Evolutionary conservation across 352 stramenopile genomes (phyloP), one percentile per base, ranked within the genome.

Genomic region (Pythium catenulatum): DNA sequence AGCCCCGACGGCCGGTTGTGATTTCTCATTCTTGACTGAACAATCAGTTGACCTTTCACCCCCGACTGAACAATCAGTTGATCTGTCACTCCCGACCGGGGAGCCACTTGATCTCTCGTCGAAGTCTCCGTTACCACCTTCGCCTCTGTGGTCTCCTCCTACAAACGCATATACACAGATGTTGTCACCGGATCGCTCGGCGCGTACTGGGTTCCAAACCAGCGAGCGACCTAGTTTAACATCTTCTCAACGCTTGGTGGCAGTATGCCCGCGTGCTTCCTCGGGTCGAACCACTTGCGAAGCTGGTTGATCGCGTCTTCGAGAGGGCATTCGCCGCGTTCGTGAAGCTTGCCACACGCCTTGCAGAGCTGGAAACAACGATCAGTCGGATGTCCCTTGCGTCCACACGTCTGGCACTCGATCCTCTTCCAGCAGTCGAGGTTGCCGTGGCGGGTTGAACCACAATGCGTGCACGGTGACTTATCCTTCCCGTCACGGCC

Each of bases 221-320:
- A 66, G 69, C 69, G 48, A 66, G 69, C 69, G 45, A 25, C 30
- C 37, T 78, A 65, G 69, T 78, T 78, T 78, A 78, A 50, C 69
- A 30, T 21, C 69, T 78, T 78, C 69, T 78, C 69, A 21, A 48
- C 46, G 27, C 32, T 50, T 36, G 69, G 45, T 36, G 45, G 69
- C 48, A 78, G 32, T 21, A 78, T 41, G 27, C 69, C 69, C 23
- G 69, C 69, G 21, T 78, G 69, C 37, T 78, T 61, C 5, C 17
- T 34, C n/a, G 69, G 69, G 48, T 78, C 48, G 48, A 50, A 78
- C 48, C 69, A 78, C 27, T 43, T 21, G 27, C 48, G 45, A n/a
- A 78, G 21, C 32, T 41, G 46, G 48, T 78, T 65, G 69, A 78
- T 43, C 25, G 37, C n/a, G 9, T 78, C 46, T 50, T 61, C 69